These are phyloP conservation scores for Borealophlyctis nickersoniae DNA, from an alignment of 192 early-diverging fungal species.

Conservation along the genomic window DNA sequence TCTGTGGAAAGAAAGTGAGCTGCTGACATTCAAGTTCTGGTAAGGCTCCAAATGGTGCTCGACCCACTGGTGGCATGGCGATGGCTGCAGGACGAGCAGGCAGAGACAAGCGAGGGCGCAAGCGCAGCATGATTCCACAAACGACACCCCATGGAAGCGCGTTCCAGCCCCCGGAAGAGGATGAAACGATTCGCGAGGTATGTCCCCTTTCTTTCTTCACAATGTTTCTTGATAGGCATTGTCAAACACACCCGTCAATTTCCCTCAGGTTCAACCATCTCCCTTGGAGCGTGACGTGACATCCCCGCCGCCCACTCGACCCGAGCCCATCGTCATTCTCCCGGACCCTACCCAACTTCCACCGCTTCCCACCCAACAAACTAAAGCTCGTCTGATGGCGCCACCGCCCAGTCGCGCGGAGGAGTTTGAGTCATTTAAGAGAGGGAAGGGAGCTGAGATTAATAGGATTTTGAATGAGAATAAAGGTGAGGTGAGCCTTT, in stretches of 20 bases:
- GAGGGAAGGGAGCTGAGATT: constrained; percentile 50
- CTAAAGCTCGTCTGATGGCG: not conserved
- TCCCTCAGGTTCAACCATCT: not conserved
- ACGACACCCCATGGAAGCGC: too few relatives aligned
- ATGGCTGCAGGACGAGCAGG: constrained; percentile 5
- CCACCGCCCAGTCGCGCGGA: constrained; percentile 42
- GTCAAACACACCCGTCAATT: not conserved
- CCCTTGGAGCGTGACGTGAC: constrained; percentile 14
- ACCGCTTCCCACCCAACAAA: constrained; percentile 18
- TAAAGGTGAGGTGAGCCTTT: constrained; percentile 40
- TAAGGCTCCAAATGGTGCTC: constrained; percentile 18
- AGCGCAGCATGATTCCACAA: not conserved
- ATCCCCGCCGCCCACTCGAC: constrained; percentile 12
- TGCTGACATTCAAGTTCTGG: too few relatives aligned
- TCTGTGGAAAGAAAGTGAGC: too few relatives aligned
- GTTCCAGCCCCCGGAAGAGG: too few relatives aligned
- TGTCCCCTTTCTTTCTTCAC: too few relatives aligned
- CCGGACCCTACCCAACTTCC: too few relatives aligned
- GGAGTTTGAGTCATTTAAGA: constrained; percentile 61
- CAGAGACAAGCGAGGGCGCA: constrained; percentile 3
- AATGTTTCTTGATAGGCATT: too few relatives aligned
- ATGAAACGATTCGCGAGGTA: constrained; percentile 29
- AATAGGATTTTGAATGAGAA: constrained; percentile 55
- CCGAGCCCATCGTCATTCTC: too few relatives aligned
- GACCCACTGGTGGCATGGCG: constrained; percentile 20